These are phyloP conservation scores for Tolypocladium guangdongense DNA, from an alignment of 2,329 filamentous ascomycete genomes.

Conservation along the genomic window DNA sequence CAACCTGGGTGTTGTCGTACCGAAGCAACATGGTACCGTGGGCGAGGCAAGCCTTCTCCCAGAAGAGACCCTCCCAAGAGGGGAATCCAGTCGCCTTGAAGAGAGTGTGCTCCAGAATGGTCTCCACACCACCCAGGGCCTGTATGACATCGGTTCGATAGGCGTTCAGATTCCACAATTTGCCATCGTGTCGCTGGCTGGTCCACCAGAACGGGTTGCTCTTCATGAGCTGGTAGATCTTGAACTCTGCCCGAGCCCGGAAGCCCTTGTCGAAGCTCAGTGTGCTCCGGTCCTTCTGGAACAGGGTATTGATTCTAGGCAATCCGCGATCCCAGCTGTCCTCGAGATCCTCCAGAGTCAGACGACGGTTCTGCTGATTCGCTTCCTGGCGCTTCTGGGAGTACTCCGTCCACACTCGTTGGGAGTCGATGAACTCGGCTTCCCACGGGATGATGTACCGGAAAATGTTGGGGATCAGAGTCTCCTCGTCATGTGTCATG, in stretches of 20 bases:
- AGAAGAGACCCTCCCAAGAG: constrained; percentile 93
- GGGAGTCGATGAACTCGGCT: constrained; percentile 96
- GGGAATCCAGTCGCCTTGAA: constrained; percentile 97
- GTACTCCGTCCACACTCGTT: constrained; percentile 98
- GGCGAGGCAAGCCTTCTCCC: constrained; percentile 63
- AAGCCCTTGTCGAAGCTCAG: constrained; percentile 98
- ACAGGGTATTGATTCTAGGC: constrained; percentile 94
- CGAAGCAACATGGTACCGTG: no score
- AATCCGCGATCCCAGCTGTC: constrained; percentile 98
- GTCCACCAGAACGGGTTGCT: constrained; percentile 99
- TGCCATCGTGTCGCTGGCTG: constrained; percentile 91
- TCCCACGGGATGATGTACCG: constrained; percentile 99
- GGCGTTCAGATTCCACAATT: constrained; percentile 92
- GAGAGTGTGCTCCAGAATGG: constrained; percentile 89
- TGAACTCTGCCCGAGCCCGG: constrained; percentile 90
- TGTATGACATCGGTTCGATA: constrained; percentile 97
- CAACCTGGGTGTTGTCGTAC: no score
- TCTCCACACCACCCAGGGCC: constrained; percentile 90
- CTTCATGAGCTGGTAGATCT: constrained; percentile 98
- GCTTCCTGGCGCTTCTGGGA: constrained; percentile 96
- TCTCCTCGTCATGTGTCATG: constrained; percentile 98
- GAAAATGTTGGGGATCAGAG: constrained; percentile 97
- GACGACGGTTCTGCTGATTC: constrained; percentile 88
- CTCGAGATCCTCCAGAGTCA: constrained; percentile 92
- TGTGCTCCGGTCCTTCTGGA: constrained; percentile 96